Percentiles rank a stretch among this genome's conserved stretches.
phyloP scores from a whole-genome alignment of 139 green algal genomes.

The Coelastrella sp. region DNA sequence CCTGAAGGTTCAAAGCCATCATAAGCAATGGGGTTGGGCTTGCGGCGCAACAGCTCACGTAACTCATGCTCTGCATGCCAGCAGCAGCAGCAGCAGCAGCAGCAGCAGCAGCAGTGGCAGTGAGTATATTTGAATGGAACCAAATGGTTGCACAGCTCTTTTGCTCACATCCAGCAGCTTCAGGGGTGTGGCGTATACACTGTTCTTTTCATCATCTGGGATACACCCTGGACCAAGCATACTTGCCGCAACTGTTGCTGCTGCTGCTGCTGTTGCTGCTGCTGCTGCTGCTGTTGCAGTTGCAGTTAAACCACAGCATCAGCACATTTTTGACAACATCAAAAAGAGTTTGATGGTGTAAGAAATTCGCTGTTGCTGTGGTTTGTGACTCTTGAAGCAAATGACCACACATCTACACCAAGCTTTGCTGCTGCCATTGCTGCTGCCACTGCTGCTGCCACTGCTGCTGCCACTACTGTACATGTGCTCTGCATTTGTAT shows the following conservation, averaged over 20 bases:
- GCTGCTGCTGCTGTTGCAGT: not conserved
- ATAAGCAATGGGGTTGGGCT: constrained; percentile 91
- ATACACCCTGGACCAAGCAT: not conserved
- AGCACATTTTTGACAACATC: not conserved
- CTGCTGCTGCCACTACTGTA: not conserved
- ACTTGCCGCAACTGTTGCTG: not conserved
- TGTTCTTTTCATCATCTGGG: too few species aligned
- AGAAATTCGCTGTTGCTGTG: not conserved
- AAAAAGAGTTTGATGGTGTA: too few species aligned
- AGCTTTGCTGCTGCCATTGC: not conserved
- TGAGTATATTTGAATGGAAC: not conserved
- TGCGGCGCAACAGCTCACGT: constrained; percentile 64
- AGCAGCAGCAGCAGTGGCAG: not conserved
- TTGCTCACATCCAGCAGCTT: too few species aligned
- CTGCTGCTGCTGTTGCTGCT: not conserved
- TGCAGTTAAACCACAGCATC: not conserved
- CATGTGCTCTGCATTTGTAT: not conserved
- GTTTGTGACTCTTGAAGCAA: not conserved
- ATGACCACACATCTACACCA: not conserved
- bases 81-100: constrained; percentile 20
- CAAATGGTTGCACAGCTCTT: too few species aligned
- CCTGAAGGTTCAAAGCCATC: constrained; percentile 99
- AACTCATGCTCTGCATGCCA: constrained; percentile 70
- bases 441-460: not conserved
- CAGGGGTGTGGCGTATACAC: too few species aligned